phyloP scores from a whole-genome alignment of 78 protist species.

The Tieghemostelium lacteum region DNA sequence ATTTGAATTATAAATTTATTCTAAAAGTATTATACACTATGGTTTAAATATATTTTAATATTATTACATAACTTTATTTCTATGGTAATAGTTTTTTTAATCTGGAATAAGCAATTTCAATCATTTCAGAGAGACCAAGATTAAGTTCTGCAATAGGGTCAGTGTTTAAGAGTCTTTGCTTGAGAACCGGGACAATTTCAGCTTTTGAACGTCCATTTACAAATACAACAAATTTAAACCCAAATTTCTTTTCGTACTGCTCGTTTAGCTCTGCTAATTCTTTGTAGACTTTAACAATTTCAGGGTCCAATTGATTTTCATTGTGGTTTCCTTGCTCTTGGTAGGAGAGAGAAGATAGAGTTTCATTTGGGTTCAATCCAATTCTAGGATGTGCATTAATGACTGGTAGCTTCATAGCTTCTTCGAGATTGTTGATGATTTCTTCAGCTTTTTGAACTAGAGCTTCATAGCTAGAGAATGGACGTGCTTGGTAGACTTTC shows the following conservation, averaged over 20 bases:
- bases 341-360: conserved; percentile 4
- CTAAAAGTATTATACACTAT: too few species aligned
- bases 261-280: not conserved
- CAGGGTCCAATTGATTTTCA: not conserved
- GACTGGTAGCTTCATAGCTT: not conserved
- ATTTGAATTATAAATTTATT: too few species aligned
- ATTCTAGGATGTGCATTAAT: conserved; percentile 70
- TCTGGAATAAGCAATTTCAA: conserved; percentile 29
- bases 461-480: conserved; percentile 15
- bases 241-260: conserved; percentile 32
- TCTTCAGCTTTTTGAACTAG: not conserved
- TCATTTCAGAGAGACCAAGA: conserved; percentile 23
- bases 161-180: conserved; percentile 14
- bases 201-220: conserved; percentile 58
- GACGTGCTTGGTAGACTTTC: not conserved
- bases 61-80: not conserved
- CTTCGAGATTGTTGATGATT: not conserved
- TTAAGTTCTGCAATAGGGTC: not conserved
- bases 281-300: not conserved
- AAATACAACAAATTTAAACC: conserved; percentile 54
- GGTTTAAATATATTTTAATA: not conserved
- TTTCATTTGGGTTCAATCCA: conserved; percentile 8
- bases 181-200: conserved; percentile 18
- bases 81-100: conserved; percentile 23
- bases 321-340: conserved; percentile 33